Percentiles rank a stretch among this genome's conserved stretches.
Evolutionary conservation across 768 basidiomycete species (phyloP).

Genomic region (Phylloporus sp.): DNA sequence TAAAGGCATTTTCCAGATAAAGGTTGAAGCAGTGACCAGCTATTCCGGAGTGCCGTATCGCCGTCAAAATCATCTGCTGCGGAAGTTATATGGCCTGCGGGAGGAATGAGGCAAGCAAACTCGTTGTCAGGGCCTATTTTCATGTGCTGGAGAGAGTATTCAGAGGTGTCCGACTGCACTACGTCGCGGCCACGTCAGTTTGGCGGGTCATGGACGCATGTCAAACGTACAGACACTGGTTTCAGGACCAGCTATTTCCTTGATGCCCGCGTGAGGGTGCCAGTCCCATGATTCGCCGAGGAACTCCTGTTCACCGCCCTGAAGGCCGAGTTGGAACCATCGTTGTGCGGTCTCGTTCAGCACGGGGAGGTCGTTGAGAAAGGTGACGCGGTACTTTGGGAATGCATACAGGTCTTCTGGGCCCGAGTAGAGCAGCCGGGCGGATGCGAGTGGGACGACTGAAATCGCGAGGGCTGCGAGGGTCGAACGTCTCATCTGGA

Average conservation of each 20-base stretch:
- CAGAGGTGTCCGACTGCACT: constrained; percentile 27
- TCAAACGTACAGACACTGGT: constrained; percentile 40
- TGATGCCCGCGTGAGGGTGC: constrained; percentile 39
- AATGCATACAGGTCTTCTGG: constrained; percentile 80
- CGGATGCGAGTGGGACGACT: constrained; percentile 14
- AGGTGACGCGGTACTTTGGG: constrained; percentile 77
- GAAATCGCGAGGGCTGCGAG: constrained; percentile 17
- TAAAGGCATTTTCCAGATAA: constrained; percentile 81
- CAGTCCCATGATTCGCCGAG: constrained; percentile 58
- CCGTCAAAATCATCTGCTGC: constrained; percentile 51
- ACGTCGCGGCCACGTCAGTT: constrained; percentile 12
- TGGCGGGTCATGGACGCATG: constrained; percentile 5
- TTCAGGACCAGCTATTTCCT: constrained; percentile 59
- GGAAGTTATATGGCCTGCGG: constrained; percentile 45
- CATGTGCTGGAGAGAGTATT: constrained; percentile 67
- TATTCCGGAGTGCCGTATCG: constrained; percentile 65
- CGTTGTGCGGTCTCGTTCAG: constrained; percentile 65
- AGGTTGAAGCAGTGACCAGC: constrained; percentile 81
- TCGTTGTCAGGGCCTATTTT: constrained; percentile 64
- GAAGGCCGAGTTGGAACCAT: constrained; percentile 72
- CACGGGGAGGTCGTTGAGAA: constrained; percentile 76
- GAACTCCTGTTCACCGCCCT: constrained; percentile 74
- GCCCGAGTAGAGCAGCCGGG: constrained; percentile 56
- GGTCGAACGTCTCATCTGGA: constrained; percentile 16
- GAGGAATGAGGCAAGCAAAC: constrained; percentile 78